Percentiles rank a stretch among this genome's conserved stretches.
phyloP scores from a whole-genome alignment of 345 rosid species.

The Bruguiera sexangula region DNA sequence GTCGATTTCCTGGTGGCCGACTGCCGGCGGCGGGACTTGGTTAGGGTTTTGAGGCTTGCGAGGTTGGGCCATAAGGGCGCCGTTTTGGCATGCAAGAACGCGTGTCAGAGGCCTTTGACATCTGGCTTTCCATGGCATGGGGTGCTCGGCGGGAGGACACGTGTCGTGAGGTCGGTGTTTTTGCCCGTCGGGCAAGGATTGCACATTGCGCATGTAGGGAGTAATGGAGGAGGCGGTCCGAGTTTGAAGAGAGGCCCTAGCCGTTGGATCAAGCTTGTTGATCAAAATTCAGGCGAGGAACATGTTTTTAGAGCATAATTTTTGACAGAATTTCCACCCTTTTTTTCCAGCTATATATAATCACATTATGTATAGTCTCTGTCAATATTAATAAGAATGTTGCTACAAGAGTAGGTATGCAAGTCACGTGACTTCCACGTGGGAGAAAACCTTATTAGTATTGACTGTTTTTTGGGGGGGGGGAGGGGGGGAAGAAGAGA shows the following conservation, averaged over 20 bases:
- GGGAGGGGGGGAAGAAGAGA: no score
- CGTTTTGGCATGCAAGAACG: conserved; percentile 74
- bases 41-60: conserved; percentile 54
- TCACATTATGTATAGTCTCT: no score
- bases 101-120: conserved; percentile 26
- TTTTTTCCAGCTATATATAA: no score
- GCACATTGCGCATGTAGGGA: conserved; percentile 67
- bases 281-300: conserved; percentile 71
- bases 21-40: conserved; percentile 55
- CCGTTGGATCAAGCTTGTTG: conserved; percentile 78
- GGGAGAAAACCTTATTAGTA: no score
- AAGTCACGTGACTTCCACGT: no score
- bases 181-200: conserved; percentile 77
- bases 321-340: no score
- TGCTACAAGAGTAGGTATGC: no score
- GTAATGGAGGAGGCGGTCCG: conserved; percentile 25
- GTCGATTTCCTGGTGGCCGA: conserved; percentile 79
- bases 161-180: conserved; percentile 60
- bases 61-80: conserved; percentile 63
- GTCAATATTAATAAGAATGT: no score
- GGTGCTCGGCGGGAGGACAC: conserved; percentile 47
- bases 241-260: conserved; percentile 28
- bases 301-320: conserved; percentile 34
- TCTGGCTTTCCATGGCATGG: conserved; percentile 49
- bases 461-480: no score